These are phyloP conservation scores for Leptographium radiaticola DNA, from an alignment of 2,329 filamentous ascomycete species.

Conservation along the genomic window DNA sequence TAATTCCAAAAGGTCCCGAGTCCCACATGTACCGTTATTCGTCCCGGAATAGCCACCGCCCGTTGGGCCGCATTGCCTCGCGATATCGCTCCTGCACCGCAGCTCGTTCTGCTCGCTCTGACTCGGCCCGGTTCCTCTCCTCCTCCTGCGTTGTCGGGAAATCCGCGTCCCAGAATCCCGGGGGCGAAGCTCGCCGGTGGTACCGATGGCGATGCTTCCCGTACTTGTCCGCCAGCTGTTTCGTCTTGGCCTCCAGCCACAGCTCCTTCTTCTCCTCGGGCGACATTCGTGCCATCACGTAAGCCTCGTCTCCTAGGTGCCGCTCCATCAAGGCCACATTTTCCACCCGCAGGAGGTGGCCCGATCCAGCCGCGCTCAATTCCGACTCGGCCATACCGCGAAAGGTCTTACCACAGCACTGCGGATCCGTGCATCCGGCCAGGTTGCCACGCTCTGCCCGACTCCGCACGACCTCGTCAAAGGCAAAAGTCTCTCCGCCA, in stretches of 20 bases:
- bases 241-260: conserved; percentile 63
- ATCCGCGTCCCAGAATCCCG: conserved; percentile 82
- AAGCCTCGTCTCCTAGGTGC: conserved; percentile 44
- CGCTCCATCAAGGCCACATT: conserved; percentile 40
- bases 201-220: conserved; percentile 69
- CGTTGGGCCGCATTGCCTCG: conserved; percentile 67
- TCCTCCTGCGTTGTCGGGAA: conserved; percentile 83
- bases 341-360: conserved; percentile 20
- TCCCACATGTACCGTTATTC: conserved; percentile 32
- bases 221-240: conserved; percentile 57
- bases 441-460: conserved; percentile 57
- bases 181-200: conserved; percentile 58
- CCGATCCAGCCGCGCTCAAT: conserved; percentile 22
- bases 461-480: conserved; percentile 58
- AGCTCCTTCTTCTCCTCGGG: conserved; percentile 48
- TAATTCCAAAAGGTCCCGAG: too few relatives aligned
- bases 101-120: conserved; percentile 47
- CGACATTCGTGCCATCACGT: conserved; percentile 44
- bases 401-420: conserved; percentile 66
- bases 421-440: conserved; percentile 58
- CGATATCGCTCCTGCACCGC: conserved; percentile 60
- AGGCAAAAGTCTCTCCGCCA: conserved; percentile 59
- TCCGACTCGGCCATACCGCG: conserved; percentile 48
- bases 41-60: conserved; percentile 71
- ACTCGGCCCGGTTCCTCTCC: conserved; percentile 49